A percentile compares a stretch with the other conserved stretches of the same genome.
phyloP scores from a whole-genome alignment of 1,139 yeast genomes.

The Hyphopichia khmerensis region DNA sequence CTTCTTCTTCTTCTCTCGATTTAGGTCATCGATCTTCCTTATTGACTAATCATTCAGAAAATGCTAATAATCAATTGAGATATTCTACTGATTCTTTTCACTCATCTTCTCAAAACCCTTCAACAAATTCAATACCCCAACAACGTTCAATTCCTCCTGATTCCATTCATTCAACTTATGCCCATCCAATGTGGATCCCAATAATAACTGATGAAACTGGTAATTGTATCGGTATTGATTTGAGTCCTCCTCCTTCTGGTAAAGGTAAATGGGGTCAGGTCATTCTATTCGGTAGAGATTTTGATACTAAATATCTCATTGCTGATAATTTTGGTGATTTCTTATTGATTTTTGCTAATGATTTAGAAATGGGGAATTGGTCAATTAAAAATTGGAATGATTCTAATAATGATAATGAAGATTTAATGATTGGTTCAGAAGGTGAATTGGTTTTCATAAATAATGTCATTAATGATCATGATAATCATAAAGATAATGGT shows the following conservation, averaged over 20 bases:
- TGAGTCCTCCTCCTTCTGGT: conserved; percentile 70
- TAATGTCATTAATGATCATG: conserved; percentile 14
- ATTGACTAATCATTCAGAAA: neutral
- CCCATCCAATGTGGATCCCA: conserved; percentile 91
- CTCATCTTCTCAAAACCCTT: conserved; percentile 3
- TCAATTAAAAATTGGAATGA: conserved; percentile 42
- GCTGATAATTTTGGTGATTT: conserved; percentile 89
- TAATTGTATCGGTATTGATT: conserved; percentile 84
- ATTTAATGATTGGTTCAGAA: conserved; percentile 58
- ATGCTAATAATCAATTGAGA: neutral
- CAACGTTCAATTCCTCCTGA: conserved; percentile 79
- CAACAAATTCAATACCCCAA: conserved; percentile 34
- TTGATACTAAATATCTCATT: conserved; percentile 74
- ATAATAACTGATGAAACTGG: conserved; percentile 85
- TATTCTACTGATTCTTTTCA: conserved; percentile 4
- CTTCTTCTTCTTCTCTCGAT: conserved; percentile 4
- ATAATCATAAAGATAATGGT: conserved; percentile 14
- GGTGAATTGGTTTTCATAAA: conserved; percentile 73
- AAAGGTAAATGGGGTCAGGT: conserved; percentile 78
- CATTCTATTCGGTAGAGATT: conserved; percentile 85
- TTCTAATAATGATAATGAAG: conserved; percentile 39
- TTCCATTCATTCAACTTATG: conserved; percentile 67
- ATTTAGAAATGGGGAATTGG: conserved; percentile 77
- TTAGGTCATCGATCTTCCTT: conserved; percentile 1
- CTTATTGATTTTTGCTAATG: conserved; percentile 75